Base-by-base conservation (phyloP, 129 eudicot genomes). In the Lonicera japonica region DNA sequence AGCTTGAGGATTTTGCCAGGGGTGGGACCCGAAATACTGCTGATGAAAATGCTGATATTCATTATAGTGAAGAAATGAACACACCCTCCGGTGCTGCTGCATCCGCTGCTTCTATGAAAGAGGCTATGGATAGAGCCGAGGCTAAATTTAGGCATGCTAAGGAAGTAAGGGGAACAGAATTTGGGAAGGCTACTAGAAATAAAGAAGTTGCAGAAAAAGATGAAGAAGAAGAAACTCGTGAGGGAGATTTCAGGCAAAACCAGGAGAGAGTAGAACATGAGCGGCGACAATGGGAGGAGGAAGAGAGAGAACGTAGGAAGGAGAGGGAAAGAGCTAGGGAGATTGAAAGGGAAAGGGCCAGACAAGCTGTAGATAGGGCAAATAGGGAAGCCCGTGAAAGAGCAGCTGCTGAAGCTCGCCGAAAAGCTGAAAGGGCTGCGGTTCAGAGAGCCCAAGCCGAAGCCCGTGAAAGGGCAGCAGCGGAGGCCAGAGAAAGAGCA, bases 381-480 rank as follows among this genome's bases (percentile, higher is more conserved):
- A 81, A 85, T 14, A 69, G 95, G 65, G 99, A 92, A 78, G 99
- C 91, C 22, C 79, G 88, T 45, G 88, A 86, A 60, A 84, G 78
- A 70, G 94, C 90, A 12, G 67, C 84, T 54, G 79, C 87, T 39
- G 98, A 88, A 53, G 89, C 96, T 23, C 99, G 95, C 29, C 64
- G 77, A 51, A 85, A 71, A 78, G 72, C 79, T 57, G 95, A 92
- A 69, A 81, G 86, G 62, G 81, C 77, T 64, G 99, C 95, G 23
- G 99, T 92, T 67, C 96, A 86, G 74, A 85, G 96, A 73, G 99
- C 85, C 46, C 96, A 92, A 69, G 91, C 89, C 38, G 99, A 92
- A 76, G 99, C 99, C n/a, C 99, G 99, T 64, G 96, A 83, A 74
- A 85, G 99, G 63, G 98, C 98, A 56, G 96, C 96, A 58, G 75